Conservation (phyloP, 163 green algal species). For the Chlamydomonas reinhardtii region DNA sequence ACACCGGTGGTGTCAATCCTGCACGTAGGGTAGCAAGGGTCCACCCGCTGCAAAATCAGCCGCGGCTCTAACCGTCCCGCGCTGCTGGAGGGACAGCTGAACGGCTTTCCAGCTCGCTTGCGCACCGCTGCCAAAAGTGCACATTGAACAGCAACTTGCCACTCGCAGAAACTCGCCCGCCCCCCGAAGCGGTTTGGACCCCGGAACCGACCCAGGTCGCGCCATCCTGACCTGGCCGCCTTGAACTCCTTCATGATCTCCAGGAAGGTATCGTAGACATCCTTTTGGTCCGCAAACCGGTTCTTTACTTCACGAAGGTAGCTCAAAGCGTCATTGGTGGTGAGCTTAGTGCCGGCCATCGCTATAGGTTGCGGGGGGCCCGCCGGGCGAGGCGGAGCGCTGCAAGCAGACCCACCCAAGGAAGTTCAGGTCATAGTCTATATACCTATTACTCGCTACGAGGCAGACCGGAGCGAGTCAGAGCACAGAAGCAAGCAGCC, state of each 20-base stretch:
- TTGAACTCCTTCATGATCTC: slow-evolving; percentile 99
- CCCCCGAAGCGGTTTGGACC: no score
- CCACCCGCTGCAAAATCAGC: not conserved
- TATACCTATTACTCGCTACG: not conserved
- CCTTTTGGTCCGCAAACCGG: slow-evolving; percentile 86
- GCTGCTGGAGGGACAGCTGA: not conserved
- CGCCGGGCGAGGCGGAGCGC: slow-evolving; percentile 30
- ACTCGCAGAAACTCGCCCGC: no score
- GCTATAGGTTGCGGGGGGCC: slow-evolving; percentile 39
- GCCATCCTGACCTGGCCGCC: slow-evolving; percentile 83
- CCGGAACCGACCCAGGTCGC: slow-evolving; percentile 30
- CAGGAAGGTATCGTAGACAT: slow-evolving; percentile 95
- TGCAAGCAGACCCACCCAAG: slow-evolving; percentile 4
- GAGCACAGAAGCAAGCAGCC: slow-evolving; percentile 26
- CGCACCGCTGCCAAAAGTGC: no score
- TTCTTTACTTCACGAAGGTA: slow-evolving; percentile 97
- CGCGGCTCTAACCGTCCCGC: slow-evolving; percentile 34
- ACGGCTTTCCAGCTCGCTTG: no score
- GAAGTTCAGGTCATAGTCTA: not conserved
- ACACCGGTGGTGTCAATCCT: slow-evolving; percentile 98
- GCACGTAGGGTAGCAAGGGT: not conserved
- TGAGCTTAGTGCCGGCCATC: slow-evolving; percentile 63
- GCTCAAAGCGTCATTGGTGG: slow-evolving; percentile 90
- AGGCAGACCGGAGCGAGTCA: not conserved
- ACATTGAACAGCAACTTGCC: no score